Evolutionary conservation across 75 land plant genomes (phyloP).

Genomic region (Adiantum capillusveneris): DNA sequence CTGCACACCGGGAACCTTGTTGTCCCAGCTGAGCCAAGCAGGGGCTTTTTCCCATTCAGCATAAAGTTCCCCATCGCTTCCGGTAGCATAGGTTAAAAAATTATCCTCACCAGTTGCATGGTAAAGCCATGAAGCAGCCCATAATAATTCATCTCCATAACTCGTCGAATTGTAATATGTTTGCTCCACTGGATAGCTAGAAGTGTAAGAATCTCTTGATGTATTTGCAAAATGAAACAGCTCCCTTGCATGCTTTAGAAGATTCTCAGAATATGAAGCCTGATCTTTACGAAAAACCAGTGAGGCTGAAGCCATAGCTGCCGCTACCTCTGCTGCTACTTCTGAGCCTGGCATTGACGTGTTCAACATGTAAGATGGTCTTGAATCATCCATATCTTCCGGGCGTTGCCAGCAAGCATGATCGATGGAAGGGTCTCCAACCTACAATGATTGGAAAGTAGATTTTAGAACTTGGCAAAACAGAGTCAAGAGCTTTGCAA

Average conservation of each 20-base stretch:
- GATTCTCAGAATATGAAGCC: constrained; percentile 51
- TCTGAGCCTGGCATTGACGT: constrained; percentile 62
- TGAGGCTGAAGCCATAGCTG: constrained; percentile 93
- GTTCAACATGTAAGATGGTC: constrained; percentile 68
- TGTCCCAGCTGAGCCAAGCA: constrained; percentile 98
- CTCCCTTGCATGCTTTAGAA: constrained; percentile 69
- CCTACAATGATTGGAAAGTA: no score
- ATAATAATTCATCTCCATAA: constrained; percentile 83
- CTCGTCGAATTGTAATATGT: constrained; percentile 87
- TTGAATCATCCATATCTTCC: constrained; percentile 53
- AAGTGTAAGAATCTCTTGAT: constrained; percentile 50
- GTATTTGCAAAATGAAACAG: constrained; percentile 74
- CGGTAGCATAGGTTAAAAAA: constrained; percentile 66
- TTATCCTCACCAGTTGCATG: constrained; percentile 70
- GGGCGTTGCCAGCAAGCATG: constrained; percentile 94
- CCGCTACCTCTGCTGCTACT: constrained; percentile 81
- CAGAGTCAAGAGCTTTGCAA: not conserved
- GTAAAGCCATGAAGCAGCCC: constrained; percentile 94
- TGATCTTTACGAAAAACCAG: constrained; percentile 64
- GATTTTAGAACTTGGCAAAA: not conserved
- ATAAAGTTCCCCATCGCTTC: constrained; percentile 47
- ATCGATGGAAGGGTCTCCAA: constrained; percentile 74
- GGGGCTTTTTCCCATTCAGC: constrained; percentile 79
- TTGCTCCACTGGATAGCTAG: constrained; percentile 51
- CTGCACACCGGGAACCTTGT: constrained; percentile 89